Conservation (phyloP, 768 basidiomycete species). For the Rhizopogon vulgaris region DNA sequence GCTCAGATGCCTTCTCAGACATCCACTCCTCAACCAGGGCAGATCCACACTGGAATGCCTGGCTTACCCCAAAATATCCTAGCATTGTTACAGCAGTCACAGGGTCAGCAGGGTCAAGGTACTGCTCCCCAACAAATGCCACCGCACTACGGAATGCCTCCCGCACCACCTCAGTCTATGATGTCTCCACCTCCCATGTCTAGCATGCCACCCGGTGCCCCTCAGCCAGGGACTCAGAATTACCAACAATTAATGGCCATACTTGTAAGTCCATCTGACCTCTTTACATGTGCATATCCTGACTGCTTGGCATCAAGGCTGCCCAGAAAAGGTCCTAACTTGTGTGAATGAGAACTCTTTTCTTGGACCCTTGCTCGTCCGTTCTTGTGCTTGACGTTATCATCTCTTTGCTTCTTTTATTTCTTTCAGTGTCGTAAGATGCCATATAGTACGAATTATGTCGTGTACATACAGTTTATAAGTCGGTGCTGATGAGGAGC, state of each 20-base stretch:
- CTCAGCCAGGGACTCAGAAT: slow-evolving; percentile 35
- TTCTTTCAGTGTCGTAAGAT: slow-evolving; percentile 1
- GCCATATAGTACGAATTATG: slow-evolving; percentile 1
- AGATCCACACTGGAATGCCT: slow-evolving; percentile 27
- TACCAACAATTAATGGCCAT: slow-evolving; percentile 70
- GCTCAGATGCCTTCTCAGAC: slow-evolving; percentile 23
- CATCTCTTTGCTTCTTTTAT: neutral
- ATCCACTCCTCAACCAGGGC: slow-evolving; percentile 27
- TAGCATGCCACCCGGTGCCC: slow-evolving; percentile 32
- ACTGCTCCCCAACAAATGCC: slow-evolving; percentile 6
- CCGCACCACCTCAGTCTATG: slow-evolving; percentile 34
- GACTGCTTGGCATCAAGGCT: slow-evolving; percentile 9
- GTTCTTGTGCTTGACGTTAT: neutral
- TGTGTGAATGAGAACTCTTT: neutral
- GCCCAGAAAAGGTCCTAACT: slow-evolving; percentile 23
- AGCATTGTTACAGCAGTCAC: slow-evolving; percentile 55
- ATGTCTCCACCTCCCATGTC: slow-evolving; percentile 41
- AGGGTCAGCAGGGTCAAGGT: slow-evolving; percentile 30
- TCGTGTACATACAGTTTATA: neutral
- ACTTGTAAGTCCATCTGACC: slow-evolving; percentile 38
- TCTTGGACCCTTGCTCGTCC: neutral
- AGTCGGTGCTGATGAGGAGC: too few relatives aligned
- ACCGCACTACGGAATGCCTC: slow-evolving; percentile 33
- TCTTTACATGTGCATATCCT: neutral
- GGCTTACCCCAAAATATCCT: slow-evolving; percentile 63